Conservation (phyloP, 163 green algal genomes). For the Scenedesmus sp. region DNA sequence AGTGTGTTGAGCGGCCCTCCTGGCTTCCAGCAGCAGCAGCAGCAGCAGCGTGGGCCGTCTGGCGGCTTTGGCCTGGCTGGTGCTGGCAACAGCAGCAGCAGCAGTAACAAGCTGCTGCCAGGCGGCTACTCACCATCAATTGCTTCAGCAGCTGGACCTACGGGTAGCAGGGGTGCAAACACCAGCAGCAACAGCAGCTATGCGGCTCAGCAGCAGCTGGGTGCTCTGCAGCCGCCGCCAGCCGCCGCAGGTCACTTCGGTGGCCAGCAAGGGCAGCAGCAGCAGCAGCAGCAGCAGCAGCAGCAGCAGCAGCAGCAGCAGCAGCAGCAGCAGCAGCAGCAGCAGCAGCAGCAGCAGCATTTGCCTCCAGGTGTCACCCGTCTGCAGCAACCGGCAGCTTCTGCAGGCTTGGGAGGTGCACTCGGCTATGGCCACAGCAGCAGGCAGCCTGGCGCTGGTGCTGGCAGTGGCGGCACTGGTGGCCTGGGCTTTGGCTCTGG, state of each 20-base stretch:
- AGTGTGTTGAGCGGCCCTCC: not conserved
- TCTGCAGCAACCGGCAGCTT: conserved; percentile 3
- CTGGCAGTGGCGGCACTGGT: not conserved
- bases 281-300: conserved; percentile 31
- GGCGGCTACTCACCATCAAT: not conserved
- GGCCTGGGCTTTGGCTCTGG: not conserved
- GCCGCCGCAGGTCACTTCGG: not conserved
- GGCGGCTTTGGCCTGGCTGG: not conserved
- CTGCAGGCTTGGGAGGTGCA: not conserved
- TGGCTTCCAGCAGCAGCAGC: not conserved
- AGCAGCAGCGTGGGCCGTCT: not conserved
- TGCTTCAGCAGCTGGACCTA: not conserved
- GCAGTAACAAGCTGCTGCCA: conserved; percentile 16
- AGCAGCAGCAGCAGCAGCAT: not conserved
- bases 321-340: conserved; percentile 34
- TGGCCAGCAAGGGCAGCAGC: conserved; percentile 25
- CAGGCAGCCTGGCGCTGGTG: not conserved
- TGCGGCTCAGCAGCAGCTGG: not conserved
- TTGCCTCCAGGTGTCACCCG: conserved; percentile 43
- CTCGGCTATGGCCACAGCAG: not conserved
- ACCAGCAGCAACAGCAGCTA: conserved; percentile 26
- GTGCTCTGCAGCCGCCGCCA: conserved; percentile 21
- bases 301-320: conserved; percentile 35
- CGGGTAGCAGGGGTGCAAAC: not conserved
- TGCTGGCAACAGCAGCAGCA: conserved; percentile 36